Conservation (phyloP, 495 filamentous ascomycete genomes). For the Podospora conica region DNA sequence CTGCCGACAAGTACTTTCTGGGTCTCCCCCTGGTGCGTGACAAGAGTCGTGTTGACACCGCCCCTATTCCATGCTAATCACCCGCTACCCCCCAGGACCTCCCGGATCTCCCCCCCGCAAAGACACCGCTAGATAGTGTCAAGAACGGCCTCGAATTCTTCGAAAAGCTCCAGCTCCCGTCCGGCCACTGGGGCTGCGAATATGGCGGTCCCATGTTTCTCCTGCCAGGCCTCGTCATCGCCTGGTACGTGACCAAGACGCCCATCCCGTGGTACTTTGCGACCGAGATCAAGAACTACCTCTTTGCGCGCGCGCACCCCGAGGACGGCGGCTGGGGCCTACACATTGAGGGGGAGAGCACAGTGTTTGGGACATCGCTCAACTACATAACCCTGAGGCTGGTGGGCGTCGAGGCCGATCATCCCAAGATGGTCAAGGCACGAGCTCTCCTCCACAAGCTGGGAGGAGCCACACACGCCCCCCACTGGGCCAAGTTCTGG, state of each 20-base stretch:
- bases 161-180: slow-evolving; percentile 77
- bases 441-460: slow-evolving; percentile 75
- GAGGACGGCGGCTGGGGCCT: slow-evolving; percentile 95
- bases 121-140: slow-evolving; percentile 67
- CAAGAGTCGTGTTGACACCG: neutral
- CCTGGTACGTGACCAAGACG: slow-evolving; percentile 89
- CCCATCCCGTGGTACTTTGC: slow-evolving; percentile 74
- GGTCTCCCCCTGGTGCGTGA: slow-evolving; percentile 50
- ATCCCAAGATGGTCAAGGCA: slow-evolving; percentile 81
- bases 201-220: slow-evolving; percentile 90
- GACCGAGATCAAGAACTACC: slow-evolving; percentile 88
- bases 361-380: slow-evolving; percentile 81
- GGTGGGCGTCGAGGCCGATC: slow-evolving; percentile 82
- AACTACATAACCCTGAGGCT: slow-evolving; percentile 84
- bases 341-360: slow-evolving; percentile 92
- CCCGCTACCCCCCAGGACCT: slow-evolving; percentile 50
- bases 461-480: slow-evolving; percentile 76
- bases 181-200: slow-evolving; percentile 94
- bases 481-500: slow-evolving; percentile 97
- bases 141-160: slow-evolving; percentile 86
- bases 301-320: slow-evolving; percentile 79
- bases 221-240: slow-evolving; percentile 73
- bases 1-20: slow-evolving; percentile 77
- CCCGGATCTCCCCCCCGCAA: slow-evolving; percentile 61
- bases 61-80: neutral